These are phyloP conservation scores for Rhodotorula sp. DNA, from an alignment of 1,284 basidiomycete genomes.

Conservation along the genomic window DNA sequence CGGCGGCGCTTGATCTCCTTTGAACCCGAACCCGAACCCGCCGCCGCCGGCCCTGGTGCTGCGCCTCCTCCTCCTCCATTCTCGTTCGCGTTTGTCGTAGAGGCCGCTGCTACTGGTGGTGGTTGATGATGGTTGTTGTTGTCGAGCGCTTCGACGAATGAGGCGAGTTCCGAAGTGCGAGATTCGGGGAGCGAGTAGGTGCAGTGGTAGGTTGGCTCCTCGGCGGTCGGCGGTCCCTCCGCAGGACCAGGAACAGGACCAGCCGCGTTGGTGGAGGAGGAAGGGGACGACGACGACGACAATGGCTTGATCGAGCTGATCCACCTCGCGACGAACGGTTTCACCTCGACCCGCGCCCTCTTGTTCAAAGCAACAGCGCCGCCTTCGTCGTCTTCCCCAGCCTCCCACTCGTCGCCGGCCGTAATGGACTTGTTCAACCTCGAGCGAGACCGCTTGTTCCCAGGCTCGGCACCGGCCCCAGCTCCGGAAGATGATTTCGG, in stretches of 20 bases:
- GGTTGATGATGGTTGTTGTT: too few relatives aligned
- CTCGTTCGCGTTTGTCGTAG: too few relatives aligned
- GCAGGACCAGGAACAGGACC: too few relatives aligned
- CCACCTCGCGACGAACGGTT: slow-evolving; percentile 28
- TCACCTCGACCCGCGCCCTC: not conserved
- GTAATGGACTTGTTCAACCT: slow-evolving; percentile 27
- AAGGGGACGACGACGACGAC: too few relatives aligned
- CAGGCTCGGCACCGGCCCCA: not conserved
- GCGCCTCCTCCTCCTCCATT: too few relatives aligned
- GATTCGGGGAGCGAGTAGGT: slow-evolving; percentile 15
- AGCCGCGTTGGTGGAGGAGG: not conserved
- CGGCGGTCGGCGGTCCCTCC: not conserved
- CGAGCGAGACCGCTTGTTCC: not conserved
- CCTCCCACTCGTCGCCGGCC: not conserved
- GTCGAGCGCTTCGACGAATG: not conserved
- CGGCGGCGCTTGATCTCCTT: not conserved
- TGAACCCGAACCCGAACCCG: too few relatives aligned
- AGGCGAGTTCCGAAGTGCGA: not conserved
- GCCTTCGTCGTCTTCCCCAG: not conserved
- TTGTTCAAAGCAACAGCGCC: not conserved
- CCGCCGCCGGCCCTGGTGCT: too few relatives aligned
- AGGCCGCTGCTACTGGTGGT: too few relatives aligned
- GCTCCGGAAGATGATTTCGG: not conserved
- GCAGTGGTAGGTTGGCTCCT: not conserved
- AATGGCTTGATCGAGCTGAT: slow-evolving; percentile 15